These are phyloP conservation scores for Cutaneotrichosporon sp. DNA, from an alignment of 1,284 basidiomycete species.

Conservation along the genomic window DNA sequence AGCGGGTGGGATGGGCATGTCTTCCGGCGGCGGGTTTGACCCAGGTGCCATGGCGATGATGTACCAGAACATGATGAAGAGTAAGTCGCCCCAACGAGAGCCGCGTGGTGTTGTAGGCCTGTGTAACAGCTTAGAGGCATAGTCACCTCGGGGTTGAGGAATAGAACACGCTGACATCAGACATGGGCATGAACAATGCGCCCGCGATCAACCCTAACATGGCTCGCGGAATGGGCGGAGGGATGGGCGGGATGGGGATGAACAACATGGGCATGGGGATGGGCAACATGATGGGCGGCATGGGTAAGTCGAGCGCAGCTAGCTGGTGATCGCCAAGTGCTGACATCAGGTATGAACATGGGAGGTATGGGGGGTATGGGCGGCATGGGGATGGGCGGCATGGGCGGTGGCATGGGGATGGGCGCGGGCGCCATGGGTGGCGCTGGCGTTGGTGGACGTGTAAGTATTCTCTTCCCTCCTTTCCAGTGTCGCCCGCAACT, in stretches of 20 bases:
- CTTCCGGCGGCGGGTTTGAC: slow-evolving; percentile 45
- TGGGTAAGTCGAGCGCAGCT: slow-evolving; percentile 39
- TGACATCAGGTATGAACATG: slow-evolving; percentile 19
- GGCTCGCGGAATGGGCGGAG: slow-evolving; percentile 24
- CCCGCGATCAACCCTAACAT: slow-evolving; percentile 48
- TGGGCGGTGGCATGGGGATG: slow-evolving; percentile 43
- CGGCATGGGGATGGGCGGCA: slow-evolving; percentile 50
- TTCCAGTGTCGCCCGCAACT: too few species aligned
- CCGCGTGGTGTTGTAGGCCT: too few species aligned
- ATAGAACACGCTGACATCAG: slow-evolving; percentile 12
- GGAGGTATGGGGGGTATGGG: slow-evolving; percentile 26
- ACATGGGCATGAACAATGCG: slow-evolving; percentile 37
- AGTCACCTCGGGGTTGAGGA: too few species aligned
- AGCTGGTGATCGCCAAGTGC: slow-evolving; percentile 19
- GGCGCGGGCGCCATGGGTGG: slow-evolving; percentile 50
- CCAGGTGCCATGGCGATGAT: slow-evolving; percentile 55
- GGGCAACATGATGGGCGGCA: slow-evolving; percentile 40
- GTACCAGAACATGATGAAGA: slow-evolving; percentile 54
- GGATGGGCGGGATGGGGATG: slow-evolving; percentile 14
- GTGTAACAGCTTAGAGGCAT: too few species aligned
- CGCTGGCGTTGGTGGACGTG: slow-evolving; percentile 19
- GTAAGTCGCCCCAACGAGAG: slow-evolving; percentile 1
- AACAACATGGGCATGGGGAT: slow-evolving; percentile 15
- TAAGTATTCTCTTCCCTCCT: slow-evolving; percentile 2
- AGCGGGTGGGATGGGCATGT: slow-evolving; percentile 6